Base-by-base conservation (phyloP, 106 monocot genomes). In the Acorus calamus region DNA sequence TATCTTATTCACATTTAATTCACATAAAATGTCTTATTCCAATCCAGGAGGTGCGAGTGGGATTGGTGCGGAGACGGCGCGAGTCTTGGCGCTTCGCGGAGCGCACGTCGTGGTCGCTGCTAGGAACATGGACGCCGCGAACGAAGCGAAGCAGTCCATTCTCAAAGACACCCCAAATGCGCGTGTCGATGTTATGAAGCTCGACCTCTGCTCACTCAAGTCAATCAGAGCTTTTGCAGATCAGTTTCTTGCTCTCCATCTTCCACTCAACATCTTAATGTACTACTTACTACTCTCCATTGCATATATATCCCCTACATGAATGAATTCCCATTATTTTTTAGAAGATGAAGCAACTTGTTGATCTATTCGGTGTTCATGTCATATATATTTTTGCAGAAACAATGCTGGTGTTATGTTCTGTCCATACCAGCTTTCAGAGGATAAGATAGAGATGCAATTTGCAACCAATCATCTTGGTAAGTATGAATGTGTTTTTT, bases 261-360 rank as follows among this genome's bases (percentile, higher is more conserved):
- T 91, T 46, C 85, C 96, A 10, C 87, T 96, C 14, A 96, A 91
- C 61, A 66, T 96, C 14, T 44, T 96, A 14, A 88, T 96, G 96
- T 96, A 85, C 28, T 28, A 28, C 28, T 28, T 28, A 28, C 28
- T 28, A 28, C 28, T 28, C 28, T 28, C 28, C 28, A 28, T 28
- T 28, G 28, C 28, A 28, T 28, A 28, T 28, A 28, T 28, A 28
- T 28, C 28, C 28, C 28, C 28, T 28, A 28, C 28, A 28, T 28
- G 28, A 28, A 28, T 28, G 28, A 28, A 28, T 28, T 28, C 28
- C 1, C 28, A 28, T 28, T 28, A 28, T 28, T 28, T 28, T 28
- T 28, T 28, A 28, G 28, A 28, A 28, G 28, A 28, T 28, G 28
- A 28, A 28, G 28, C 28, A 28, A 28, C 28, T 28, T 28, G 28